Evolutionary conservation across 1,284 basidiomycete species (phyloP), one percentile per base, ranked within the genome.

Genomic region (Ceratobasidium sp.): DNA sequence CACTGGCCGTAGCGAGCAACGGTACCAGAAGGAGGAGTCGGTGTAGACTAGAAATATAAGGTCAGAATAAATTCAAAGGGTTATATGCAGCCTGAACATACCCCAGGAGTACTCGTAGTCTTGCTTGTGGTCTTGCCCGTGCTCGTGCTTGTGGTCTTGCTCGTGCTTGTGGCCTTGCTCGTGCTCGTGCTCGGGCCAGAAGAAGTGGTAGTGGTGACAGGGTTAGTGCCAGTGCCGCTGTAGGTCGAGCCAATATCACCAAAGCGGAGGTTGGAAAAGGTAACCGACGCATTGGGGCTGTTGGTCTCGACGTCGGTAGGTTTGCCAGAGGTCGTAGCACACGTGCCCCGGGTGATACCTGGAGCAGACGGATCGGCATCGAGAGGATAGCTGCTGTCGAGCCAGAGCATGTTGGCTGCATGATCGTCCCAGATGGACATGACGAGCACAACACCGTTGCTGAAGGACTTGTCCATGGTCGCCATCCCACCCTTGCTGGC

Each of bases 401-500:
- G 88, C 89, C 89, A 90, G 82, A 89, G 86, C 89, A 90, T 90
- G 82, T 87, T 83, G 79, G 86, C 88, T 52, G 85, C 85, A 81
- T 90, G 85, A 80, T 90, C 90, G 80, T 90, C 27, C 27, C 27
- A 30, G 27, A 30, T 30, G 27, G 27, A 30, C 27, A 30, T 30
- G 27, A 30, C 27, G 48, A 91, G 84, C n/a, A 89, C 88, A 86
- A 90, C 87, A 77, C 89, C 89, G 62, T 82, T 80, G 30, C 82
- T 81, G 81, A 89, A 83, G 10, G 87, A 84, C 70, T 83, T 81
- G 78, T 87, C 86, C 86, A 90, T 88, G 65, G 82, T 81, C 65
- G 80, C 79, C 78, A 89, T 81, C 35, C 87, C 88, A 77, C 88
- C 88, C 80, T 85, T 83, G 73, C 79, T 67, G 81, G 84, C 84